Evolutionary conservation across 2,329 filamentous ascomycete species (phyloP).

Genomic region (Chaetomiaceae sp.): DNA sequence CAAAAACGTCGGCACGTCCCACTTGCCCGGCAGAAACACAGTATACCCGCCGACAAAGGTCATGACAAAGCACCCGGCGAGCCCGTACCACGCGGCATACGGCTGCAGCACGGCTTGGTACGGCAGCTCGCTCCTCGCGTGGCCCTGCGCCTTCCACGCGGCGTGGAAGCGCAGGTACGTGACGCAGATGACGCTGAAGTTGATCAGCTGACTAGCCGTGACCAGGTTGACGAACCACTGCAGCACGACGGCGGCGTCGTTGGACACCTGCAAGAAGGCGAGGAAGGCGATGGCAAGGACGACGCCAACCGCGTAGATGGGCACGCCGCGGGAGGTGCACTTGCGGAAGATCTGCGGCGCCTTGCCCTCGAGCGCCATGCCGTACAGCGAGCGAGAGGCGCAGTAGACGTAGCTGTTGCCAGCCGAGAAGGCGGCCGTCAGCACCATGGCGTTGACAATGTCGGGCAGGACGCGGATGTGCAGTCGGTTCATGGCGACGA

Average conservation of each 20-base stretch:
- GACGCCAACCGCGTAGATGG: constrained; percentile 33
- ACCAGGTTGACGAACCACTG: constrained; percentile 36
- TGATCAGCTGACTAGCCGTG: constrained; percentile 38
- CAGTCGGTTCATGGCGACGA: constrained; percentile 35
- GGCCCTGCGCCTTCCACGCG: constrained; percentile 48
- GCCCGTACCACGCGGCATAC: constrained; percentile 45
- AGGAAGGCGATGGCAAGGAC: constrained; percentile 34
- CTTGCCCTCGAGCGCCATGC: constrained; percentile 45
- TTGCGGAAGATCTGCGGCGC: constrained; percentile 39
- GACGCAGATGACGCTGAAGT: constrained; percentile 42
- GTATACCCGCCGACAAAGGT: constrained; percentile 54
- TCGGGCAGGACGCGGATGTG: constrained; percentile 49
- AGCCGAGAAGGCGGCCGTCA: constrained; percentile 31
- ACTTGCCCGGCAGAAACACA: constrained; percentile 37
- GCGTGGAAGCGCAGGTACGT: constrained; percentile 46
- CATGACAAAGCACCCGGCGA: constrained; percentile 44
- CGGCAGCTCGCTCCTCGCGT: constrained; percentile 39
- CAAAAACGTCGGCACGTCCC: constrained; percentile 30
- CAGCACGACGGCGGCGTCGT: constrained; percentile 34
- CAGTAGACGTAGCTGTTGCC: constrained; percentile 51
- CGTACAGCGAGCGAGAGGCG: constrained; percentile 46
- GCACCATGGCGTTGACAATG: constrained; percentile 52
- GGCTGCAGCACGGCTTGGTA: constrained; percentile 49
- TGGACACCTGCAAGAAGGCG: constrained; percentile 37
- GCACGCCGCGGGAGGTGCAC: constrained; percentile 43